Conservation (phyloP, 345 rosid genomes). For the Carallia pectinifolia region DNA sequence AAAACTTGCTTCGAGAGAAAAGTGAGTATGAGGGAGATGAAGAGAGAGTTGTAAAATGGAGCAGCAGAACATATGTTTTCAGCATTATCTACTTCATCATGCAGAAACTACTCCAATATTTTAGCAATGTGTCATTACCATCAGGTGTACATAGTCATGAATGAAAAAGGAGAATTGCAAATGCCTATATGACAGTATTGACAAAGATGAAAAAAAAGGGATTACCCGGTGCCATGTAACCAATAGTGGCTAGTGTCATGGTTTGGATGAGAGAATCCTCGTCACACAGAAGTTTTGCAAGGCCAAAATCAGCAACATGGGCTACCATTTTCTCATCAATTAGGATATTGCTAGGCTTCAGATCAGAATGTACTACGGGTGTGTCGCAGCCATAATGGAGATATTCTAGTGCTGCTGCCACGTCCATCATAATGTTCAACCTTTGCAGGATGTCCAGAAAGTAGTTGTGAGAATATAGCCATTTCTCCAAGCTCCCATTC, state of each 20-base stretch:
- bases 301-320: constrained; percentile 14
- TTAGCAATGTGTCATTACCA: no score
- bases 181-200: no score
- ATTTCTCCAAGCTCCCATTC: constrained; percentile 8
- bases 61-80: no score
- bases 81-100: no score
- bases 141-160: no score
- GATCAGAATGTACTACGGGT: constrained; percentile 15
- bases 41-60: no score
- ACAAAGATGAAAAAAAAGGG: no score
- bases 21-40: no score
- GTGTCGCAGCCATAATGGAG: constrained; percentile 2
- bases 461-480: constrained; percentile 9
- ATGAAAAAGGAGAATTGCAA: no score
- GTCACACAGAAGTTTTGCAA: constrained; percentile 2
- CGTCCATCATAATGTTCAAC: constrained; percentile 14
- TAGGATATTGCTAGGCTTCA: constrained; percentile 16
- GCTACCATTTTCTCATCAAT: constrained; percentile 9
- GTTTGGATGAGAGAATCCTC: constrained; percentile 5
- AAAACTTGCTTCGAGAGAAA: no score
- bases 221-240: constrained; percentile 22
- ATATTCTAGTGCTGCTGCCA: constrained; percentile 18
- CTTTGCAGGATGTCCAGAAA: constrained; percentile 4
- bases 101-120: no score
- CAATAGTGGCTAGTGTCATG: constrained; percentile 10